Conservation (phyloP, 352 stramenopile genomes). For the Albugo candida region DNA sequence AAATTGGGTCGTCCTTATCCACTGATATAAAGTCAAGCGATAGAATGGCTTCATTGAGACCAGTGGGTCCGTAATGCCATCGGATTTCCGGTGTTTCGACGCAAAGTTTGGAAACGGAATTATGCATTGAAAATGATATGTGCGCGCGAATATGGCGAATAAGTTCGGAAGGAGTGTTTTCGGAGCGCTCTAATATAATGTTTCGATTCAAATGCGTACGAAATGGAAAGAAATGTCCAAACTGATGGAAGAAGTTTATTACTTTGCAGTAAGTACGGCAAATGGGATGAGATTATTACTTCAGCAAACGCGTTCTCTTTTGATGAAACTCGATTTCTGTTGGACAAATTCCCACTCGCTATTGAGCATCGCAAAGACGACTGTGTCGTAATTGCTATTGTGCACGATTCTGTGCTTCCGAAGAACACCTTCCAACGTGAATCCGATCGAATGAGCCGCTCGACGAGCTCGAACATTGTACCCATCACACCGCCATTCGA, state of each 20-base stretch:
- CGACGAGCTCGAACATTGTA: slow-evolving; percentile 72
- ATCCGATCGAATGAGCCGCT: slow-evolving; percentile 57
- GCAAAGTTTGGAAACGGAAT: slow-evolving; percentile 9
- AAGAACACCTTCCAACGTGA: slow-evolving; percentile 76
- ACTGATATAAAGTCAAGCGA: slow-evolving; percentile 57
- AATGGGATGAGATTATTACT: too few species aligned
- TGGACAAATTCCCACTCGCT: slow-evolving; percentile 39
- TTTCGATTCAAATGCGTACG: too few species aligned
- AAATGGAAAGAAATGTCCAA: too few species aligned
- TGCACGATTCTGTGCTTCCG: slow-evolving; percentile 76
- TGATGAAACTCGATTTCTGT: too few species aligned
- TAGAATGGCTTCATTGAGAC: slow-evolving; percentile 74
- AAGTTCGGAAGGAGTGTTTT: too few species aligned
- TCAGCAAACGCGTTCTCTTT: too few species aligned
- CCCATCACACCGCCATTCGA: slow-evolving; percentile 76
- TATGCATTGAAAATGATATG: too few species aligned
- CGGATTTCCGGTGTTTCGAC: slow-evolving; percentile 70
- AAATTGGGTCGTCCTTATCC: background rate
- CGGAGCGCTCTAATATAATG: too few species aligned
- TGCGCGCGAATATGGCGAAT: too few species aligned
- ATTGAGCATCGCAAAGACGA: slow-evolving; percentile 72
- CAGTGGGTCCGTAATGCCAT: slow-evolving; percentile 69
- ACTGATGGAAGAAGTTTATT: too few species aligned
- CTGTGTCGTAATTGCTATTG: slow-evolving; percentile 69
- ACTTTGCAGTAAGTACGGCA: too few species aligned